Conservation (phyloP, 176 grass and related monocot genomes). For the Poa pratensis region DNA sequence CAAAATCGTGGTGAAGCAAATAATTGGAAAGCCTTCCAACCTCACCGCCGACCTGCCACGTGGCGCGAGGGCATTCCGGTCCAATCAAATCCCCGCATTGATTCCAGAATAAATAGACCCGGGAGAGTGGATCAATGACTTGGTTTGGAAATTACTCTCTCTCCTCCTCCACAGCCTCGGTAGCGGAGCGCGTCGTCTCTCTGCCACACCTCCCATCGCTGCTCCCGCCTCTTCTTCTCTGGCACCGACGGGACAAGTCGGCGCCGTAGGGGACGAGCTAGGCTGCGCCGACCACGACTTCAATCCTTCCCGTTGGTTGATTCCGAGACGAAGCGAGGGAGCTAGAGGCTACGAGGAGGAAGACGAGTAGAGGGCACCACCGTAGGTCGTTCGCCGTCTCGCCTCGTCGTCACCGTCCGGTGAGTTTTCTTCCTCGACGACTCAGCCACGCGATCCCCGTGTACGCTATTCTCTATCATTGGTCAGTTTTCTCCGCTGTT, state of each 20-base stretch:
- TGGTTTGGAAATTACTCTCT: not conserved
- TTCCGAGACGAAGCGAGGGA: not conserved
- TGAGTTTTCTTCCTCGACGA: not conserved
- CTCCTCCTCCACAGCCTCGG: too few relatives aligned
- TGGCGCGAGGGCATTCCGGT: not conserved
- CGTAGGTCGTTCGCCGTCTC: not conserved
- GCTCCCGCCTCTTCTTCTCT: not conserved
- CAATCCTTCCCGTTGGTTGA: not conserved
- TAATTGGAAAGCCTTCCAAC: not conserved
- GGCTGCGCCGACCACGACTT: not conserved
- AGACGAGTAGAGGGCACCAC: not conserved
- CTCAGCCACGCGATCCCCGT: not conserved
- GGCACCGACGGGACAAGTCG: not conserved
- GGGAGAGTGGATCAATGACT: not conserved
- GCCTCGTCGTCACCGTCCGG: not conserved
- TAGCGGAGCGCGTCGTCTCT: not conserved
- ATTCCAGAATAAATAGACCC: conserved; percentile 4
- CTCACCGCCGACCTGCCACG: conserved; percentile 6
- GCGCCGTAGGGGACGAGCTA: not conserved
- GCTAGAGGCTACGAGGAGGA: not conserved
- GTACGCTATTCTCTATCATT: not conserved
- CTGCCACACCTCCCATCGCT: not conserved
- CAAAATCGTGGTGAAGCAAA: not conserved
- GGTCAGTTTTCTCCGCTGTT: not conserved
- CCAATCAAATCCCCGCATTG: not conserved